These are phyloP conservation scores for Nicotiana paniculata DNA, from an alignment of 257 asterid genomes.

Conservation along the genomic window DNA sequence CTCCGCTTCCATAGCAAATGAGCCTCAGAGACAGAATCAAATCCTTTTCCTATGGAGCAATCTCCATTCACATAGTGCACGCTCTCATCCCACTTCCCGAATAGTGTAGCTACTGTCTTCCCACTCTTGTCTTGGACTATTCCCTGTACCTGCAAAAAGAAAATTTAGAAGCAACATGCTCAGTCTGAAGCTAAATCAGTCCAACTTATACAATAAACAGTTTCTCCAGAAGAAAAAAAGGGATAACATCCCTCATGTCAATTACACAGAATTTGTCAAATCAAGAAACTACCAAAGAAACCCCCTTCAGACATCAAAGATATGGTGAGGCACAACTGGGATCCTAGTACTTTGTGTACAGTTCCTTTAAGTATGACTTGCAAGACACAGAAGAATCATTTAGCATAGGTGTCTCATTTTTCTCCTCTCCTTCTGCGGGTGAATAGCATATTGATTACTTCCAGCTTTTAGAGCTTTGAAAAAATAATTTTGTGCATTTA, in stretches of 20 bases:
- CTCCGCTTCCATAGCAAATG: slow-evolving; percentile 80
- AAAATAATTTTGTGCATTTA: neutral
- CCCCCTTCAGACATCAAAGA: neutral
- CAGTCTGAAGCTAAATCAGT: neutral
- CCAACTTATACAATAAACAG: neutral
- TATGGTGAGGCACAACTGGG: neutral
- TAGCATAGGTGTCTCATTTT: neutral
- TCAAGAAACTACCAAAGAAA: neutral
- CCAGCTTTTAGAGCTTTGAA: neutral
- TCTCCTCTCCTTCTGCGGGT: neutral
- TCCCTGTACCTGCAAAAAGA: slow-evolving; percentile 76
- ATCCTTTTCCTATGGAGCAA: slow-evolving; percentile 49
- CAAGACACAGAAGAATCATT: neutral
- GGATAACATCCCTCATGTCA: neutral
- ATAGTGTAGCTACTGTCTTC: slow-evolving; percentile 70
- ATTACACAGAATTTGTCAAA: neutral
- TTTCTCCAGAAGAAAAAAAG: neutral
- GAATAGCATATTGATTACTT: neutral
- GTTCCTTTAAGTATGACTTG: neutral
- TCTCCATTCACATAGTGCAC: slow-evolving; percentile 79
- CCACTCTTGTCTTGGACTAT: slow-evolving; percentile 76
- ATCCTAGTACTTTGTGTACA: neutral
- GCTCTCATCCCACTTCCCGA: slow-evolving; percentile 98
- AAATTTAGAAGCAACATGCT: neutral
- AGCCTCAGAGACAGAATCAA: slow-evolving; percentile 53